Evolutionary conservation across 1,284 basidiomycete species (phyloP).

Genomic region (Fomitopsis pinicola): DNA sequence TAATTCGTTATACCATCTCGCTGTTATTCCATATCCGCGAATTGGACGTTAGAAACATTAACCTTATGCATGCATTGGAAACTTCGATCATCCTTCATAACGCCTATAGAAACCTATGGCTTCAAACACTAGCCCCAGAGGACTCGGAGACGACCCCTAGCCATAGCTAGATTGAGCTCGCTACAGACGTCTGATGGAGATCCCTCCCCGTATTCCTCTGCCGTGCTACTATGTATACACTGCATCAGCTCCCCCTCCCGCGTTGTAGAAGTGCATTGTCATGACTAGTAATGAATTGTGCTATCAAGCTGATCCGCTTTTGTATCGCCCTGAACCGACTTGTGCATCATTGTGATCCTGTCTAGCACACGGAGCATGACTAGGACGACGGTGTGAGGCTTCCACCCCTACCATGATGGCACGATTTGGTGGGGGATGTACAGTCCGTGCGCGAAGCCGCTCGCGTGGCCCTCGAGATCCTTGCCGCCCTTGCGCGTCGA

Average conservation of each 20-base stretch:
- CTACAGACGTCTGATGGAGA: too few species aligned
- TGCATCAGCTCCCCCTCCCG: neutral
- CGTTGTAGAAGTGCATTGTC: constrained; percentile 1
- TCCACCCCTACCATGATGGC: constrained; percentile 63
- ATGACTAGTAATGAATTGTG: neutral
- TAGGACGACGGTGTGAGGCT: constrained; percentile 50
- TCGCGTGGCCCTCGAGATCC: constrained; percentile 14
- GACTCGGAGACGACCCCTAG: too few species aligned
- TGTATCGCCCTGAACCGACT: constrained; percentile 7
- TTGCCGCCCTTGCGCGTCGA: constrained; percentile 18
- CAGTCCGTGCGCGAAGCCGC: constrained; percentile 50
- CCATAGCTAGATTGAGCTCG: too few species aligned
- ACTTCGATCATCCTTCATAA: too few species aligned
- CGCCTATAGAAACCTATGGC: too few species aligned
- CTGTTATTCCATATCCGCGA: too few species aligned
- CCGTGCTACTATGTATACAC: too few species aligned
- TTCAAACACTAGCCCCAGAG: too few species aligned
- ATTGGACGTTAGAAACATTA: too few species aligned
- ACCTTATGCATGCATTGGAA: too few species aligned
- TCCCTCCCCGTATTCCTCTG: too few species aligned
- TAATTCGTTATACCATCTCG: too few species aligned
- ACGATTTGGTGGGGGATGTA: constrained; percentile 58
- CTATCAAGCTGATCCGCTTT: constrained; percentile 6
- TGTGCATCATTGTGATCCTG: constrained; percentile 25
- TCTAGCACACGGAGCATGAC: constrained; percentile 39